Evolutionary conservation across 2,329 filamentous ascomycete species (phyloP), one percentile per base, ranked within the genome.

Genomic region (Colletotrichum sp.): DNA sequence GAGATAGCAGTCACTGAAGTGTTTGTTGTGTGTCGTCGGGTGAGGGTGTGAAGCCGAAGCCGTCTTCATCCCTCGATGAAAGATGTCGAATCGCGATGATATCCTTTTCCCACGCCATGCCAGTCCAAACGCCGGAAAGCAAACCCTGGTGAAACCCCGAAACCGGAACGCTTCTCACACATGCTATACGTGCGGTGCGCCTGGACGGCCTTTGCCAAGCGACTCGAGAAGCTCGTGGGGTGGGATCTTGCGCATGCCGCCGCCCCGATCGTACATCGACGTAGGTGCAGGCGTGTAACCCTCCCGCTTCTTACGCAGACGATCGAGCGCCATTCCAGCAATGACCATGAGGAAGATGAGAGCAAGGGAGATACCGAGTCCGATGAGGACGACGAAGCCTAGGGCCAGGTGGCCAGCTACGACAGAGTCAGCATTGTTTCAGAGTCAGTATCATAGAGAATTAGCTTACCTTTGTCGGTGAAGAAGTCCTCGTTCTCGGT

Each of bases 401-500:
- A 95, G 87, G 13, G 94, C 92, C 80, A 97, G 88, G 79, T 92
- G 89, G 66, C 88, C 86, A 77, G 85, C 90, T 90, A 75, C 18
- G 36, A 10, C 44, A 78, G 73, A 30, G 70, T 81, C 79, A 80
- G 78, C 62, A 67, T 68, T 66, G 39, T 80, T 79, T 77, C 75
- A 30, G 68, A 26, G n/a, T 12, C 65, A 55, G 69, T 44, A 32
- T 18, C 16, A 21, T 21, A 18, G 10, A 39, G 21, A 9, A 59
- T 68, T 59, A 89, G 18, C 92, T 87, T 89, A 95, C 93, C 84
- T 79, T 87, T 85, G 74, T 89, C 87, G 30, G 87, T 89, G 86
- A 98, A 97, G 82, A 95, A 95, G 82, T 94, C 92, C 78, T 93
- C 88, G 65, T 95, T 94, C 86, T 98, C 93, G 13, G 96, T 94